phyloP scores from a whole-genome alignment of 192 early-diverging fungal genomes.

The Coemansia sp. region DNA sequence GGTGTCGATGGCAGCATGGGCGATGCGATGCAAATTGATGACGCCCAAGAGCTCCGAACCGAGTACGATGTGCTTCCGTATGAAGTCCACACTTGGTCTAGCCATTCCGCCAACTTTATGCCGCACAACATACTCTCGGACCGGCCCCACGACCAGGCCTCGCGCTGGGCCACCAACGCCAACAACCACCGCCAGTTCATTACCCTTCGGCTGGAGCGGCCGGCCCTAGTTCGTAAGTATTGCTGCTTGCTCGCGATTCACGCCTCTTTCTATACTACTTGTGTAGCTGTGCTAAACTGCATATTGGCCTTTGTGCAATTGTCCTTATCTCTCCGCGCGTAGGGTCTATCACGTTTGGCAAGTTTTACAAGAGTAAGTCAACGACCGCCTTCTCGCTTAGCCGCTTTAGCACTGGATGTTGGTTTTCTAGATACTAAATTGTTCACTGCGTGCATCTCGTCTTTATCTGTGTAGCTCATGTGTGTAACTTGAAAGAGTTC shows the following conservation, averaged over 20 bases:
- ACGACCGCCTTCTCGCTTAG: neutral
- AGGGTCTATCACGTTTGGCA: slow-evolving; percentile 86
- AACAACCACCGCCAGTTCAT: slow-evolving; percentile 93
- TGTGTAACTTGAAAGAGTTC: slow-evolving; percentile 97
- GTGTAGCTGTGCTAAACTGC: slow-evolving; percentile 2
- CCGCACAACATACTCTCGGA: slow-evolving; percentile 81
- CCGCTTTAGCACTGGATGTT: neutral
- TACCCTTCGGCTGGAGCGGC: slow-evolving; percentile 81
- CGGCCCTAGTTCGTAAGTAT: slow-evolving; percentile 77
- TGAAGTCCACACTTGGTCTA: slow-evolving; percentile 72
- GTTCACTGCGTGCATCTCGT: neutral
- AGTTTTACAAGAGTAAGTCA: slow-evolving; percentile 67
- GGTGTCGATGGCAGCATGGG: neutral
- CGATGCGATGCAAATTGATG: slow-evolving; percentile 7
- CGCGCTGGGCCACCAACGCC: slow-evolving; percentile 83
- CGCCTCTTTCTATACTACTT: slow-evolving; percentile 51
- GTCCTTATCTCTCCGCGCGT: slow-evolving; percentile 12
- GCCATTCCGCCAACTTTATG: slow-evolving; percentile 79
- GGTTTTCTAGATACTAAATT: neutral
- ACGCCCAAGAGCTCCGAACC: slow-evolving; percentile 30
- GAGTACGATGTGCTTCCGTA: slow-evolving; percentile 57
- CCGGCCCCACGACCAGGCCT: slow-evolving; percentile 84
- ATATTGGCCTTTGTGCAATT: neutral
- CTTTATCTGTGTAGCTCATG: slow-evolving; percentile 58
- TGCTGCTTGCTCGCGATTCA: slow-evolving; percentile 12